Conservation (phyloP, 2,329 filamentous ascomycete genomes). For the Lachnellula occidentalis region DNA sequence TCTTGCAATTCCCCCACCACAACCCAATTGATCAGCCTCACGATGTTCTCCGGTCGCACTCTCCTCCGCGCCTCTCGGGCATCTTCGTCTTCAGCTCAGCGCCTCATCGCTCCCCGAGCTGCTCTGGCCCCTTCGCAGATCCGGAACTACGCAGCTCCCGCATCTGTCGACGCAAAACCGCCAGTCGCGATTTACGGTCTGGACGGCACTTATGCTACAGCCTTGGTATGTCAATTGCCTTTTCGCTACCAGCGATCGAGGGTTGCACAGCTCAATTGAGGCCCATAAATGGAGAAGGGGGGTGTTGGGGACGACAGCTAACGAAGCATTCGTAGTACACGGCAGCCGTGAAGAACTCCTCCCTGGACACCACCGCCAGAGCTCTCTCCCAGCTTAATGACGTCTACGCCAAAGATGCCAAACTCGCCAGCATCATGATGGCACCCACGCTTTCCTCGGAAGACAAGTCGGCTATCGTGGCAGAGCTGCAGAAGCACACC, state of each 20-base stretch:
- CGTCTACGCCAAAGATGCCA: slow-evolving; percentile 75
- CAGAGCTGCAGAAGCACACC: slow-evolving; percentile 81
- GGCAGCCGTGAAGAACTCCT: slow-evolving; percentile 80
- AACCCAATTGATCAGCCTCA: slow-evolving; percentile 27
- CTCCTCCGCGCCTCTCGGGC: slow-evolving; percentile 29
- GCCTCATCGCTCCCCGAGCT: slow-evolving; percentile 28
- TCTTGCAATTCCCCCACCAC: slow-evolving; percentile 18
- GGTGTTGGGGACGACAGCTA: slow-evolving; percentile 5
- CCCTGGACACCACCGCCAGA: slow-evolving; percentile 80
- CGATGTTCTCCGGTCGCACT: slow-evolving; percentile 31
- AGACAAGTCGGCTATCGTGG: slow-evolving; percentile 83
- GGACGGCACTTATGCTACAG: slow-evolving; percentile 97
- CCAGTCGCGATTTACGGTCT: slow-evolving; percentile 90
- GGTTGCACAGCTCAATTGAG: slow-evolving; percentile 3
- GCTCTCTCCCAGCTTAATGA: slow-evolving; percentile 66
- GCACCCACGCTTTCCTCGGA: slow-evolving; percentile 71
- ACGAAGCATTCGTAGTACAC: slow-evolving; percentile 65
- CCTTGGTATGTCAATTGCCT: slow-evolving; percentile 67
- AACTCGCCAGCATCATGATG: slow-evolving; percentile 69
- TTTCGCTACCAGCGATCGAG: not conserved
- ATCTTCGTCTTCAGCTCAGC: slow-evolving; percentile 23
- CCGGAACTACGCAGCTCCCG: slow-evolving; percentile 70
- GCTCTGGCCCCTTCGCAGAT: slow-evolving; percentile 55
- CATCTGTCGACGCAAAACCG: slow-evolving; percentile 63
- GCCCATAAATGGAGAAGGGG: not conserved